Percentiles rank a stretch among this genome's conserved stretches.
These are phyloP conservation scores for Leptoxyphium fumago DNA, from an alignment of 2,329 filamentous ascomycete genomes.

Conservation along the genomic window DNA sequence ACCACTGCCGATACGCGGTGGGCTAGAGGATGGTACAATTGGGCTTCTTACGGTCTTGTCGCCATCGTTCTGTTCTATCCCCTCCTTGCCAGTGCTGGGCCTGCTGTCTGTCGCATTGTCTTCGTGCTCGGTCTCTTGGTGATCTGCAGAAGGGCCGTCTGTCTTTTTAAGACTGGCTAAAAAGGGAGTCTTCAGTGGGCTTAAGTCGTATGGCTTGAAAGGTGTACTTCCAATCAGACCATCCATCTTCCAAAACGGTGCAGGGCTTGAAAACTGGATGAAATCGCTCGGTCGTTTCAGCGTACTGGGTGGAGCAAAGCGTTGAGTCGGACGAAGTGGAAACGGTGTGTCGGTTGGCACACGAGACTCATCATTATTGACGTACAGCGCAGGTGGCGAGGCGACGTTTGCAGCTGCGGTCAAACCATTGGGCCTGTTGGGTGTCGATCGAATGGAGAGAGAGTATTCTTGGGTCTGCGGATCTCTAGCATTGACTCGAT, in stretches of 20 bases:
- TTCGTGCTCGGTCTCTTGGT: constrained; percentile 9
- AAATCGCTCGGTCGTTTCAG: constrained; percentile 70
- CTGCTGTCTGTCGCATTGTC: constrained; percentile 5
- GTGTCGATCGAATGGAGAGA: constrained; percentile 16
- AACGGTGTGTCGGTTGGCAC: constrained; percentile 23
- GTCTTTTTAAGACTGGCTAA: constrained; percentile 15
- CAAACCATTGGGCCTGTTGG: constrained; percentile 16
- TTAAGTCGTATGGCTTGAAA: constrained; percentile 25
- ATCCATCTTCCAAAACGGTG: constrained; percentile 79
- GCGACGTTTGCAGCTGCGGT: constrained; percentile 22
- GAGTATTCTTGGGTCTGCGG: constrained; percentile 3
- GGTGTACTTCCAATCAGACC: constrained; percentile 62
- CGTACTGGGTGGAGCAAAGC: constrained; percentile 64
- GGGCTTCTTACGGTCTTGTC: constrained; percentile 13
- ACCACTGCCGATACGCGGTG: constrained; percentile 11
- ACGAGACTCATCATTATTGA: constrained; percentile 21
- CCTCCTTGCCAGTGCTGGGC: not conserved
- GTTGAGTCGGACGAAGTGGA: constrained; percentile 34
- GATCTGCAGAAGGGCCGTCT: constrained; percentile 9
- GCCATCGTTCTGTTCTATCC: constrained; percentile 6
- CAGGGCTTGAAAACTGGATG: constrained; percentile 72
- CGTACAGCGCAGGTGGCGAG: constrained; percentile 23
- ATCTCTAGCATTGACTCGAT: not conserved
- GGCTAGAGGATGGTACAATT: constrained; percentile 19
- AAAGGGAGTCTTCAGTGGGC: constrained; percentile 24